Evolutionary conservation across 1,284 basidiomycete species (phyloP).

Genomic region (Lignosus rhinocerotis): DNA sequence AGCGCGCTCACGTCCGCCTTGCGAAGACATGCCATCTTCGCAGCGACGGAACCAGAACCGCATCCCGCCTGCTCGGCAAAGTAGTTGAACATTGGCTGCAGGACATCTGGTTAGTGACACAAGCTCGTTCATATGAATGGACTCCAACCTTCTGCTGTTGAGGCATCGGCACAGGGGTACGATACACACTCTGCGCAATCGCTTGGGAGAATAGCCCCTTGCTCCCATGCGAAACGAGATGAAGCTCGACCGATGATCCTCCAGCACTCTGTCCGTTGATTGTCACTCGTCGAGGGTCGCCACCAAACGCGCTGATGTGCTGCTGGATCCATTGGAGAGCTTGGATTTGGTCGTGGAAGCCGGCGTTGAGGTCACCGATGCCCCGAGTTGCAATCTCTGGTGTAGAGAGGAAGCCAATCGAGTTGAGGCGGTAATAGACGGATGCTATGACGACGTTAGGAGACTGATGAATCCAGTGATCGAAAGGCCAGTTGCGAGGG

Average conservation of each 20-base stretch:
- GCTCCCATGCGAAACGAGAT: slow-evolving; percentile 47
- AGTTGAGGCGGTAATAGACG: slow-evolving; percentile 45
- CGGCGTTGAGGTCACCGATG: slow-evolving; percentile 57
- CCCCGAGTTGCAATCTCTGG: slow-evolving; percentile 42
- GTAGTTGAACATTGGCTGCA: slow-evolving; percentile 51
- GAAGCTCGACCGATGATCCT: slow-evolving; percentile 53
- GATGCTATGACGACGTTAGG: slow-evolving; percentile 45
- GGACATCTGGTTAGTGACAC: not conserved
- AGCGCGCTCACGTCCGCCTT: slow-evolving; percentile 49
- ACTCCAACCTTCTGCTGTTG: slow-evolving; percentile 47
- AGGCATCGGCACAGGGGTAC: slow-evolving; percentile 47
- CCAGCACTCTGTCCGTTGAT: slow-evolving; percentile 69
- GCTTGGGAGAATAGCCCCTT: slow-evolving; percentile 48
- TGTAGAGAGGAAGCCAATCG: slow-evolving; percentile 44
- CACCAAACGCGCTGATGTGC: slow-evolving; percentile 64
- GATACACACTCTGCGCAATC: slow-evolving; percentile 61
- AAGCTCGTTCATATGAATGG: not conserved
- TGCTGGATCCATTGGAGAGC: slow-evolving; percentile 63
- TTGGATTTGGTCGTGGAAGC: slow-evolving; percentile 61
- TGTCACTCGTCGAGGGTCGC: slow-evolving; percentile 54
- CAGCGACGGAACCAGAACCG: slow-evolving; percentile 35
- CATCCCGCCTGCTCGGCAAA: slow-evolving; percentile 52
- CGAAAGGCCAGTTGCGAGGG: slow-evolving; percentile 47
- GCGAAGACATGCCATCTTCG: slow-evolving; percentile 48
- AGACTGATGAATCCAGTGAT: slow-evolving; percentile 41